Evolutionary conservation across 495 filamentous ascomycete species (phyloP), one percentile per base, ranked within the genome.

Genomic region (Cudoniella acicularis): DNA sequence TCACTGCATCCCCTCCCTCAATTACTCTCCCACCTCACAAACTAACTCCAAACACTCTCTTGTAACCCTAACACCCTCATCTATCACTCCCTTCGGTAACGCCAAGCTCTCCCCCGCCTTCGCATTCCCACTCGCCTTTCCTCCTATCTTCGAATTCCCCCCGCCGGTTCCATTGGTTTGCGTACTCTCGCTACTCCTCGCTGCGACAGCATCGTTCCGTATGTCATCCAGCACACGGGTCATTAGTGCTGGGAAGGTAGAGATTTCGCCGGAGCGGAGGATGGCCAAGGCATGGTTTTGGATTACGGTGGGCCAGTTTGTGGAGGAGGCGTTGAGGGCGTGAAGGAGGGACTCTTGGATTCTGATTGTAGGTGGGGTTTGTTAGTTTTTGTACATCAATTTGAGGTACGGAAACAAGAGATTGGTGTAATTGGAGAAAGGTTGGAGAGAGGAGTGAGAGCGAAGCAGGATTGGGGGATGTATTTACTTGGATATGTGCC

Each of bases 301-400:
- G 54, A 83, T 67, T 40, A 69, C 46, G n/a, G 77, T 77, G 1
- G 79, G 79, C 80, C 80, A 83, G 71, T 83, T 82, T 60, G 75
- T 68, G 17, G 66, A 62, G 67, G 77, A 69, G 4, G 79, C 62
- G 66, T 82, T 67, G 51, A 82, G 79, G 17, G 75, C 66, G 69
- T 82, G 78, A 4, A 80, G 72, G 64, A 83, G 74, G 50, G 72
- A 67, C n/a, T 82, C 78, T 70, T 83, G 79, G 59, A 83, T 83
- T 64, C 80, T 83, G 61, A 13, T 10, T 21, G 10, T 23, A 23
- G 22, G n/a, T 17, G 22, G 9, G 54, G 49, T 52, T 25, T 27
- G 13, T 10, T 26, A 13, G 30, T 11, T 49, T 36, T 40, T 4
- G 45, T 30, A 13, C 30, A 36, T n/a, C n/a, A n/a, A n/a, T n/a